A percentile compares a stretch with the other conserved stretches of the same genome.
Evolutionary conservation across 2,329 filamentous ascomycete genomes (phyloP).

Genomic region (Verticillium nubilum): DNA sequence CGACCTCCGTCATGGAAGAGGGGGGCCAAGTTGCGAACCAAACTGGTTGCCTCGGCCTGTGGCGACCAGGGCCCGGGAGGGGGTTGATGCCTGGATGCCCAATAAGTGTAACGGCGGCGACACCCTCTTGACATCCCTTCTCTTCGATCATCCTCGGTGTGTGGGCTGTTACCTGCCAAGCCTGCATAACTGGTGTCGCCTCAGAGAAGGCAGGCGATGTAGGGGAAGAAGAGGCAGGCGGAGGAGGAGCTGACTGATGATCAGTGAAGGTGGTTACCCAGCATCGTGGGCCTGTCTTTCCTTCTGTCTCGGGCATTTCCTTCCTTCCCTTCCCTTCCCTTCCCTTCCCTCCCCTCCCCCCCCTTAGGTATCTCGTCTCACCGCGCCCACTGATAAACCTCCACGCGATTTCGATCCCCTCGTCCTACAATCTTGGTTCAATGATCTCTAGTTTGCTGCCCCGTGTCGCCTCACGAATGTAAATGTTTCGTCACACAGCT

Average conservation of each 20-base stretch:
- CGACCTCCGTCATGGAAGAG: neutral
- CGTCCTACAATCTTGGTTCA: too few species aligned
- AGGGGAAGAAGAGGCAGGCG: neutral
- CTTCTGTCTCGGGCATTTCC: neutral
- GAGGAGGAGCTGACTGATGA: too few species aligned
- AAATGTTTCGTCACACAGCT: neutral
- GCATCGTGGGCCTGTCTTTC: neutral
- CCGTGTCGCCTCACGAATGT: too few species aligned
- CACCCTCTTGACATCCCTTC: neutral
- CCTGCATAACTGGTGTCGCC: neutral
- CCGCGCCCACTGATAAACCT: neutral
- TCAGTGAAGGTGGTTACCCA: neutral
- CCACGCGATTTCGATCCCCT: too few species aligned
- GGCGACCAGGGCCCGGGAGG: neutral
- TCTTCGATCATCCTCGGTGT: neutral
- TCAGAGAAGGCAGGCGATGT: neutral
- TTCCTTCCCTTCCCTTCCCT: neutral
- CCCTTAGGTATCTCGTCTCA: neutral
- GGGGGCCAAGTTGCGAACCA: neutral
- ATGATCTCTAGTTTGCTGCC: too few species aligned
- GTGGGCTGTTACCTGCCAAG: neutral
- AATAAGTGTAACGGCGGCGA: neutral
- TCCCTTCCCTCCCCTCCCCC: neutral
- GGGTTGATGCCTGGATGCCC: neutral
- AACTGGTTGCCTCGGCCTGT: neutral